Evolutionary conservation across 805 yeast species (phyloP).

Genomic region (Wickerhamiella cacticola): DNA sequence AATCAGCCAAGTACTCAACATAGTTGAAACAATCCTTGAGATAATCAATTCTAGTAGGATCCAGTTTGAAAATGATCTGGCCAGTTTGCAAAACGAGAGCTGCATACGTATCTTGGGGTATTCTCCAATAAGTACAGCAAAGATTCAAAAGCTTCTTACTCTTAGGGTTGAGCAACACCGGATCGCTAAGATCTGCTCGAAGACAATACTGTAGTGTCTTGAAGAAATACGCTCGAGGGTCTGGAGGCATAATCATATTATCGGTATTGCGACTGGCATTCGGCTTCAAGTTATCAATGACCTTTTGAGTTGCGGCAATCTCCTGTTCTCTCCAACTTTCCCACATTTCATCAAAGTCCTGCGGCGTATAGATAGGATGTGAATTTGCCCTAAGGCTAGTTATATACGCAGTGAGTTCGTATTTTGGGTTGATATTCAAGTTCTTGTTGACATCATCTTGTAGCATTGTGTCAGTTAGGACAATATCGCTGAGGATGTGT

Average conservation of each 20-base stretch:
- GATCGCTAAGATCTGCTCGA: constrained; percentile 22
- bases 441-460: constrained; percentile 43
- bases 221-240: constrained; percentile 33
- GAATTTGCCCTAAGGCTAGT: constrained; percentile 26
- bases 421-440: constrained; percentile 30
- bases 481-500: constrained; percentile 33
- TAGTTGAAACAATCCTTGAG: constrained; percentile 9
- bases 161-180: constrained; percentile 33
- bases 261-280: constrained; percentile 2
- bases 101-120: constrained; percentile 23
- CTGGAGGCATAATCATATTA: constrained; percentile 28
- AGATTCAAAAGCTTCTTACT: constrained; percentile 35
- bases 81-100: constrained; percentile 7
- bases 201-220: constrained; percentile 36
- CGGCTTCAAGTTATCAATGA: constrained; percentile 23
- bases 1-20: constrained; percentile 4
- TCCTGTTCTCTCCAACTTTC: constrained; percentile 35
- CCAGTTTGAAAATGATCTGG: background rate
- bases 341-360: constrained; percentile 34
- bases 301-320: constrained; percentile 25
- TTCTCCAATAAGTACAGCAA: constrained; percentile 48
- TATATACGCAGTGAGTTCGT: constrained; percentile 25
- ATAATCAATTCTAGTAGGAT: background rate
- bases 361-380: constrained; percentile 25
- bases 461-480: constrained; percentile 35